Base-by-base conservation (phyloP, 345 rosid species). In the Camelina laxa region DNA sequence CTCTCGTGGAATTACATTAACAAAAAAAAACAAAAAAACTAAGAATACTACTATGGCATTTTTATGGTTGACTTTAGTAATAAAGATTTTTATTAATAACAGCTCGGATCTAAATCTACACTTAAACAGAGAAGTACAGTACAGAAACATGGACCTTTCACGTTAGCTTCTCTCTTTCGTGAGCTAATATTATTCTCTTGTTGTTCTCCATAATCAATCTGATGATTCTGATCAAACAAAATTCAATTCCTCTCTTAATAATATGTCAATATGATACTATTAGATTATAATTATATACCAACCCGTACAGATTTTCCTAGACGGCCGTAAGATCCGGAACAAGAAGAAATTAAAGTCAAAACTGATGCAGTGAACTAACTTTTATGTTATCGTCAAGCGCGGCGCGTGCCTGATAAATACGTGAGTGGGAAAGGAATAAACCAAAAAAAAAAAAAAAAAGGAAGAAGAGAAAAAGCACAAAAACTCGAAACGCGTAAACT, bases 401-500 rank as follows among this genome's bases (percentile, higher is more conserved):
- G n/a, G 20, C 20, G 73, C 67, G 67, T 59, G 67, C 7, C 14
- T 47, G 31, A 7, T 56, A 10, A 6, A 2, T 19, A 2, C 21
- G 33, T 21, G 59, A 35, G 53, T 66, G 72, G 44, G 78, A 74
- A 74, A 48, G 44, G 16, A 74, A 74, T 74, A 31, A 61, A 49
- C 11, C 30, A 27, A 17, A 58, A 16, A 8, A 74, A 1, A 30
- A 73, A 15, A 63, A 7, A 9, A 24, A 16, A 8, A 74, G 3
- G 31, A 73, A 21, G 70, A 42, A 13, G 36, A 58, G 24, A 33
- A 67, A 27, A 58, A 47, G 60, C 72, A 47, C n/a, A 14, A 74
- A 66, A 74, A 66, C 73, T 58, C 60, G 45, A 20, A 67, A 66
- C 67, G 60, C 74, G 57, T 38, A 69, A 67, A 42, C 56, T 75